A percentile compares a stretch with the other conserved stretches of the same genome.
Conservation (phyloP, 768 basidiomycete species). For the Mycena sanguinolenta region DNA sequence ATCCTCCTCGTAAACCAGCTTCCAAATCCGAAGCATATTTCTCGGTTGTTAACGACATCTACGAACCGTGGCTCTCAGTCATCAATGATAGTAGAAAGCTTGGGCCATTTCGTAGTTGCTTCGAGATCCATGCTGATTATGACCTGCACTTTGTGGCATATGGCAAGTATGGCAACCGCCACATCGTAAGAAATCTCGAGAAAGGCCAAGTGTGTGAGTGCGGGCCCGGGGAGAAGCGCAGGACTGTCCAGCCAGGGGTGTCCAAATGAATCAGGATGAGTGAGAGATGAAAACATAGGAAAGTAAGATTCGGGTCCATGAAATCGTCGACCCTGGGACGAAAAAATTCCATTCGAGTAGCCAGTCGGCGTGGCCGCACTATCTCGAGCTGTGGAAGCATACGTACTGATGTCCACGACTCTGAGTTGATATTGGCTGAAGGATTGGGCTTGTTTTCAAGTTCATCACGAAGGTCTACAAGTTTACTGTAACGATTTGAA, state of each 20-base stretch:
- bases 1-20: background rate
- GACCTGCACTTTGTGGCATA: background rate
- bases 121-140: background rate
- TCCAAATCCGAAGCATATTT: background rate
- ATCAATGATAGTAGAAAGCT: too few relatives aligned
- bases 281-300: background rate
- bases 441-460: too few relatives aligned
- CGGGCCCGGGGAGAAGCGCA: slow-evolving; percentile 4
- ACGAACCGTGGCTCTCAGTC: background rate
- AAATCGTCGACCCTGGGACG: too few relatives aligned
- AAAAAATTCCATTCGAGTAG: background rate
- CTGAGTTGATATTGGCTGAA: background rate
- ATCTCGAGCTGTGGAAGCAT: background rate
- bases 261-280: slow-evolving; percentile 1
- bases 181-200: background rate
- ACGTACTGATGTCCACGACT: too few relatives aligned
- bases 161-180: background rate
- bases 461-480: too few relatives aligned
- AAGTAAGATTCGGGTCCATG: background rate
- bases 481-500: too few relatives aligned
- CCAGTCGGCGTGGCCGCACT: background rate
- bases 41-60: background rate
- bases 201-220: slow-evolving; percentile 13
- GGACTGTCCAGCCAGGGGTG: background rate
- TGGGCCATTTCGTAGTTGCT: background rate